Evolutionary conservation across 2,329 filamentous ascomycete genomes (phyloP).

Genomic region (Fusarium albidum): DNA sequence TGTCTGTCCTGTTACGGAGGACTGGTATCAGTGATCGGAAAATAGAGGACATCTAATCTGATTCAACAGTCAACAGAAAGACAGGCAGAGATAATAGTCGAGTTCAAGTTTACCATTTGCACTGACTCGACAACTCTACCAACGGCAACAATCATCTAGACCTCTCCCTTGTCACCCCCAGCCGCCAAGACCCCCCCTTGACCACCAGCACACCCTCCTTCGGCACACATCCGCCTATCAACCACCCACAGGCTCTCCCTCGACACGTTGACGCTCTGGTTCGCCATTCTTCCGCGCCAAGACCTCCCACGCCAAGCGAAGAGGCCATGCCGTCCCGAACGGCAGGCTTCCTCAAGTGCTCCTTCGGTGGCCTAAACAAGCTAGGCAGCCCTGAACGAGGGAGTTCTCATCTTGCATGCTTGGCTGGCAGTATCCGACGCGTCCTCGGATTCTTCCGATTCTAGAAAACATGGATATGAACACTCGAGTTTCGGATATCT

Average conservation of each 20-base stretch:
- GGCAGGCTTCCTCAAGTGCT: neutral
- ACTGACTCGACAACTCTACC: no score
- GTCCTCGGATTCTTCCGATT: neutral
- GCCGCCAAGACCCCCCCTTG: slow-evolving; percentile 28
- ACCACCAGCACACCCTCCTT: neutral
- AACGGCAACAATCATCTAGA: no score
- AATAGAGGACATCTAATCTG: no score
- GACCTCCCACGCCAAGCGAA: slow-evolving; percentile 4
- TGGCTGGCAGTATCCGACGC: neutral
- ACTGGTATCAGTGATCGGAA: no score
- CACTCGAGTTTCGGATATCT: neutral
- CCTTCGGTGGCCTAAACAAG: neutral
- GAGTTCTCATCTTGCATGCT: slow-evolving; percentile 4
- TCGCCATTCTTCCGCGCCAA: slow-evolving; percentile 8
- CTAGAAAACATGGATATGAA: slow-evolving; percentile 2
- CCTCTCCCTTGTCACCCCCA: no score
- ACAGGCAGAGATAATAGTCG: no score
- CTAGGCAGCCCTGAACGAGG: neutral
- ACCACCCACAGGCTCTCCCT: slow-evolving; percentile 7
- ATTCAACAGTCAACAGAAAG: no score
- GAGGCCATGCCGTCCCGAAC: neutral
- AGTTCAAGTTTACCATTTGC: no score
- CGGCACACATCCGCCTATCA: neutral
- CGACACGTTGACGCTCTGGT: slow-evolving; percentile 10
- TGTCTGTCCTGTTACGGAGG: neutral